Base-by-base conservation (phyloP, 2,329 filamentous ascomycete species). In the Microdochium trichocladiopsis region DNA sequence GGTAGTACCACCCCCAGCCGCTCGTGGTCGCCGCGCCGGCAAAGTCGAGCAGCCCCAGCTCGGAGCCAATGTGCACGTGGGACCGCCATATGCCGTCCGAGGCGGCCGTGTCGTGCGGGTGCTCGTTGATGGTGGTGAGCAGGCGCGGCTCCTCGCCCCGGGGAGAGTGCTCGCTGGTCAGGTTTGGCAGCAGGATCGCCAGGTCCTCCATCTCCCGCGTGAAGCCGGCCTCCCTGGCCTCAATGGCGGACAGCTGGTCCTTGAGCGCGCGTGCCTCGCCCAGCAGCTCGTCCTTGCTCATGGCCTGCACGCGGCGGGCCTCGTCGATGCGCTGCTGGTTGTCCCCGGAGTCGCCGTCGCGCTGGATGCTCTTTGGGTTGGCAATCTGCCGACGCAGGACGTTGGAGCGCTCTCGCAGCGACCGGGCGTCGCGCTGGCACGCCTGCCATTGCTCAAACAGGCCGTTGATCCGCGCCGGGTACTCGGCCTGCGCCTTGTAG, bases 1-100 rank as follows among this genome's bases (percentile, higher is more conserved):
- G 82, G 70, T 91, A 97, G 73, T 99, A 99, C 90, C 91, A 99
- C 1, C 94, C 94, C 93, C 93, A 99, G 36, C 94, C 94, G 3
- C 87, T 89, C 1, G 90, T 86, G n/a, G 81, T 84, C 2, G 86
- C 86, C 4, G 91, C 90, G 54, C 80, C 85, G 4, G 87, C 77
- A 64, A 99, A 96, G 72, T 99, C 93, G 50, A 99, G 76, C n/a
- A 99, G 78, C 31, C 86, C 85, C n/a, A 99, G 80, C 63, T 91
- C 83, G 4, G 83, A 77, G 28, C 94, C 94, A 60, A 99, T 93
- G 59, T 93, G 81, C 8, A 94, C 87, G 67, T 96, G 92, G 0
- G 88, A 93, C 43, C 83, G 78, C 79, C 79, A 85, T 6, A 79
- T 71, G 52, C 72, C 70, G 57, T 75, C 71, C 2, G 69, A 69